These are phyloP conservation scores for Colletotrichum lentis DNA, from an alignment of 2,329 filamentous ascomycete species.

Conservation along the genomic window DNA sequence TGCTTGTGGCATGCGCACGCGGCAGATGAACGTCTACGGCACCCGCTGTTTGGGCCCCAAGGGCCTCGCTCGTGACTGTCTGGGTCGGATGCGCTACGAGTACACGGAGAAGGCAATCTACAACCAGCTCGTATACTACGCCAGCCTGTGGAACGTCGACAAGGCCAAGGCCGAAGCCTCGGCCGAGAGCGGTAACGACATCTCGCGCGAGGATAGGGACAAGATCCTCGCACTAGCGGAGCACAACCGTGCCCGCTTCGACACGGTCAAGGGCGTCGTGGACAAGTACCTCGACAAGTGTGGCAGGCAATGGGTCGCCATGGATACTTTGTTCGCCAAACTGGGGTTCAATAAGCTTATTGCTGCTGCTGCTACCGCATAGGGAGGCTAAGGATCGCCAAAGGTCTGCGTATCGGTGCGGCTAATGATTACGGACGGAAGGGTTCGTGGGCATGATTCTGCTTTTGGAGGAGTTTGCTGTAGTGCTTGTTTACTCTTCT, in stretches of 20 bases:
- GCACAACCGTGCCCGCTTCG: constrained; percentile 83
- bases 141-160: constrained; percentile 87
- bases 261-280: constrained; percentile 77
- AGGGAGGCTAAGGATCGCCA: neutral
- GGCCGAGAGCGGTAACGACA: constrained; percentile 45
- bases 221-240: constrained; percentile 77
- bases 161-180: constrained; percentile 68
- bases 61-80: constrained; percentile 83
- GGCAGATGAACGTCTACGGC: constrained; percentile 93
- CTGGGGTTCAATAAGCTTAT: constrained; percentile 60
- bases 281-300: constrained; percentile 89
- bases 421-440: constrained; percentile 15
- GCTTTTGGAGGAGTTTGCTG: constrained; percentile 1
- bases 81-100: constrained; percentile 88
- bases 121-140: constrained; percentile 92
- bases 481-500: neutral
- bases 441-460: neutral
- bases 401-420: neutral
- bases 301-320: constrained; percentile 90
- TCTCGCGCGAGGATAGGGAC: constrained; percentile 62
- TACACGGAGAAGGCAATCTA: constrained; percentile 89
- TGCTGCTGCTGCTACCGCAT: constrained; percentile 8
- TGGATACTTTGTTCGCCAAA: constrained; percentile 85
- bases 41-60: constrained; percentile 87
- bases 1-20: constrained; percentile 84